Evolutionary conservation across 805 yeast species (phyloP).

Genomic region (Hanseniaspora lindneri): DNA sequence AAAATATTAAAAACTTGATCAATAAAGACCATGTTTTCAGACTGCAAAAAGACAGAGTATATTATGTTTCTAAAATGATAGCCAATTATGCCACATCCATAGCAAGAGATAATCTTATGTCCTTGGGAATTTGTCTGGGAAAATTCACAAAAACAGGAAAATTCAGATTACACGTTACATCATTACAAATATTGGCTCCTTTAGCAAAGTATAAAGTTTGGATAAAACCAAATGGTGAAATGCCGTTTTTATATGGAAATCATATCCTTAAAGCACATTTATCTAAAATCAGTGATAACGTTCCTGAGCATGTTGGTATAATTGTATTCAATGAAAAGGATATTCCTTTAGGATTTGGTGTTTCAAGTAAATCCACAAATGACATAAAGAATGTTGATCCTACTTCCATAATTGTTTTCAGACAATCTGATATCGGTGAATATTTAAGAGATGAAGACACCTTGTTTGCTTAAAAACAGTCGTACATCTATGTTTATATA

Average conservation of each 20-base stretch:
- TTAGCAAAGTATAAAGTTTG: slow-evolving; percentile 88
- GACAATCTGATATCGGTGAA: slow-evolving; percentile 97
- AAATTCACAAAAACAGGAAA: slow-evolving; percentile 96
- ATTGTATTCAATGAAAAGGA: slow-evolving; percentile 85
- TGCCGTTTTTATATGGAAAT: slow-evolving; percentile 95
- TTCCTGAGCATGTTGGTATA: slow-evolving; percentile 96
- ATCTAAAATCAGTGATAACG: slow-evolving; percentile 93
- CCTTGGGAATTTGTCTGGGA: slow-evolving; percentile 86
- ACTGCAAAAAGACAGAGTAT: slow-evolving; percentile 90
- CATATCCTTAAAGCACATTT: slow-evolving; percentile 93
- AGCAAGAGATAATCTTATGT: slow-evolving; percentile 80
- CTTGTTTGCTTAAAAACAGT: slow-evolving; percentile 53
- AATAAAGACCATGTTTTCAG: slow-evolving; percentile 87
- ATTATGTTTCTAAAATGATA: slow-evolving; percentile 72
- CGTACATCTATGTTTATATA: no score
- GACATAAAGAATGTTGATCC: slow-evolving; percentile 86
- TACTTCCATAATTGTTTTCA: slow-evolving; percentile 84
- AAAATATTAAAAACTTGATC: slow-evolving; percentile 78
- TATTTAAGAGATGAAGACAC: slow-evolving; percentile 97
- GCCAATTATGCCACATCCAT: slow-evolving; percentile 84
- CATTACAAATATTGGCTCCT: slow-evolving; percentile 68
- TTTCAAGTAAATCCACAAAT: slow-evolving; percentile 78
- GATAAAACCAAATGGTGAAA: slow-evolving; percentile 95
- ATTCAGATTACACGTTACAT: slow-evolving; percentile 88
- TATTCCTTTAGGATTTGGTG: slow-evolving; percentile 90